Conservation (phyloP, 2,329 filamentous ascomycete genomes). For the Sclerotinia borealis region DNA sequence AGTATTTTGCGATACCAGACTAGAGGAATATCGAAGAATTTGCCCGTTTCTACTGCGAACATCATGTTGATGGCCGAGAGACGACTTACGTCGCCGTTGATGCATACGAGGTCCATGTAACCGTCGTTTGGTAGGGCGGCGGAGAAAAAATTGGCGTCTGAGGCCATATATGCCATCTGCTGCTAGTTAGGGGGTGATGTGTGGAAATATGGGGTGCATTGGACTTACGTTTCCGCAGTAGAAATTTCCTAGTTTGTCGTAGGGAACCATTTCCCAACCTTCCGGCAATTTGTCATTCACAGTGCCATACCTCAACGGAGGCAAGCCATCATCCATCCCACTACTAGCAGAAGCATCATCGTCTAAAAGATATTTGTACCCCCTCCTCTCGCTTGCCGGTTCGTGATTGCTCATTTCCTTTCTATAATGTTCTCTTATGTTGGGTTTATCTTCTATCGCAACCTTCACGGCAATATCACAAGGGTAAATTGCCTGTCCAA, state of each 20-base stretch:
- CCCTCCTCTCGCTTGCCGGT: constrained; percentile 26
- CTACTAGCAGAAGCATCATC: constrained; percentile 31
- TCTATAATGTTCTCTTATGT: constrained; percentile 69
- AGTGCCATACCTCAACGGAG: constrained; percentile 71
- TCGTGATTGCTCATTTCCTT: constrained; percentile 34
- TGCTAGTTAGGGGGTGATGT: background rate
- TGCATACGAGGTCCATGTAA: constrained; percentile 74
- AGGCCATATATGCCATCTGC: constrained; percentile 84
- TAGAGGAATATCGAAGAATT: constrained; percentile 72
- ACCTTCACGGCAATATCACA: constrained; percentile 84
- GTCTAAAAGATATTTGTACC: constrained; percentile 28
- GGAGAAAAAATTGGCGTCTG: constrained; percentile 81
- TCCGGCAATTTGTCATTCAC: constrained; percentile 68
- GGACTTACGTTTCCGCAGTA: constrained; percentile 76
- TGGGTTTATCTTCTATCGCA: constrained; percentile 68
- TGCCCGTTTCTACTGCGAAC: constrained; percentile 62
- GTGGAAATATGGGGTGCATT: background rate
- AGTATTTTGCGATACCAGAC: constrained; percentile 78
- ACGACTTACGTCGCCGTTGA: constrained; percentile 68
- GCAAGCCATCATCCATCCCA: constrained; percentile 49
- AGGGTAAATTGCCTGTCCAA: constrained; percentile 74
- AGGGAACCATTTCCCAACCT: constrained; percentile 68
- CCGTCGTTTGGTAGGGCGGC: constrained; percentile 79
- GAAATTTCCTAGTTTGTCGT: constrained; percentile 81
- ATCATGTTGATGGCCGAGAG: constrained; percentile 63